Evolutionary conservation across 2,329 filamentous ascomycete genomes (phyloP).

Genomic region (Aspergillus hortae): DNA sequence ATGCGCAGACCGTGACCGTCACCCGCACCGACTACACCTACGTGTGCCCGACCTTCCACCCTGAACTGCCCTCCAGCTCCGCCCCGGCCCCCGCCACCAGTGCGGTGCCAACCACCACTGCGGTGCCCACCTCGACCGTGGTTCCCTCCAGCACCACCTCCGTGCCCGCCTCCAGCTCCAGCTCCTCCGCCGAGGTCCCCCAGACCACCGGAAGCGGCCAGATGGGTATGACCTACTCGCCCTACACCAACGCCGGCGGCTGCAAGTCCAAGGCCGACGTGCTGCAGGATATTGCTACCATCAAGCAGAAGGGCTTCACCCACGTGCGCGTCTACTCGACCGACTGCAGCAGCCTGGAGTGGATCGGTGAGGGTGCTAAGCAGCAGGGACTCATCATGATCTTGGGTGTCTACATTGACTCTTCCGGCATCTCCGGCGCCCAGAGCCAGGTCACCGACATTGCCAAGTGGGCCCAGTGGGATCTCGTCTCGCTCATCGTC

Average conservation of each 20-base stretch:
- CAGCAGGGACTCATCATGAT: conserved; percentile 72
- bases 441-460: conserved; percentile 72
- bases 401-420: conserved; percentile 80
- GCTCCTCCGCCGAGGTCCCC: conserved; percentile 19
- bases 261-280: conserved; percentile 66
- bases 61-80: conserved; percentile 18
- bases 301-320: conserved; percentile 65
- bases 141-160: conserved; percentile 19
- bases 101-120: conserved; percentile 14
- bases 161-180: conserved; percentile 11
- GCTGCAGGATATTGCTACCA: conserved; percentile 56
- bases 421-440: conserved; percentile 57
- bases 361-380: conserved; percentile 67
- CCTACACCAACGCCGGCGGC: conserved; percentile 55
- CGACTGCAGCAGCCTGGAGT: conserved; percentile 78
- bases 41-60: conserved; percentile 54
- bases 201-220: conserved; percentile 41
- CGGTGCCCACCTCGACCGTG: conserved; percentile 10
- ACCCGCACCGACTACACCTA: conserved; percentile 66
- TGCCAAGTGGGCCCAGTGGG: conserved; percentile 68
- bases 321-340: conserved; percentile 83
- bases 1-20: conserved; percentile 64
- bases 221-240: conserved; percentile 78
- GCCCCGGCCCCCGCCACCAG: conserved; percentile 20
- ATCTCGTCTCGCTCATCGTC: conserved; percentile 72